These are phyloP conservation scores for Endocarpon pusillum DNA, from an alignment of 495 filamentous ascomycete genomes.

Conservation along the genomic window DNA sequence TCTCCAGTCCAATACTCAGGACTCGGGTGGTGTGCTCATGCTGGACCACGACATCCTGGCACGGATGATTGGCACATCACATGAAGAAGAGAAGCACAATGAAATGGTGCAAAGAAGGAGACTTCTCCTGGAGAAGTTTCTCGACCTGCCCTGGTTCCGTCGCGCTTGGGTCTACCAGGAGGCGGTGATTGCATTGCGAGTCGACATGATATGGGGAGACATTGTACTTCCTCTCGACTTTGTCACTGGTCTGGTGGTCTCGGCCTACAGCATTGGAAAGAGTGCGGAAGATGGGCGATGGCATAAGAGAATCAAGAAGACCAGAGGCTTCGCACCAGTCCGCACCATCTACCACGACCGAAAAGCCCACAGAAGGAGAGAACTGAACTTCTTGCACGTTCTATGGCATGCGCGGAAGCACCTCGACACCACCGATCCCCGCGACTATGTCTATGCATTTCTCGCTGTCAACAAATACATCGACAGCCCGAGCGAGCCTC, in stretches of 20 bases:
- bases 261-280: background rate
- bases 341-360: too few relatives aligned
- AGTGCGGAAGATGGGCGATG: too few relatives aligned
- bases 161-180: slow-evolving; percentile 1
- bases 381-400: background rate
- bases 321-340: background rate
- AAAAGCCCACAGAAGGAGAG: background rate
- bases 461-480: too few relatives aligned
- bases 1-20: too few relatives aligned
- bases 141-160: background rate
- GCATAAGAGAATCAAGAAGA: too few relatives aligned
- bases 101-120: too few relatives aligned
- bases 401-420: background rate
- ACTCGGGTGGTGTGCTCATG: background rate
- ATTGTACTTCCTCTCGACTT: background rate
- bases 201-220: too few relatives aligned
- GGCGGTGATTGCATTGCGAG: background rate
- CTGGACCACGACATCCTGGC: background rate
- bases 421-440: background rate
- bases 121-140: too few relatives aligned
- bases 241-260: background rate
- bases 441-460: background rate
- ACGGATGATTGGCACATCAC: background rate
- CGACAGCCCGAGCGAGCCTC: too few relatives aligned
- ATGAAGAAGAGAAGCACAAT: too few relatives aligned